Evolutionary conservation across 2,329 filamentous ascomycete species (phyloP).

Genomic region (Xylariaceae sp.): DNA sequence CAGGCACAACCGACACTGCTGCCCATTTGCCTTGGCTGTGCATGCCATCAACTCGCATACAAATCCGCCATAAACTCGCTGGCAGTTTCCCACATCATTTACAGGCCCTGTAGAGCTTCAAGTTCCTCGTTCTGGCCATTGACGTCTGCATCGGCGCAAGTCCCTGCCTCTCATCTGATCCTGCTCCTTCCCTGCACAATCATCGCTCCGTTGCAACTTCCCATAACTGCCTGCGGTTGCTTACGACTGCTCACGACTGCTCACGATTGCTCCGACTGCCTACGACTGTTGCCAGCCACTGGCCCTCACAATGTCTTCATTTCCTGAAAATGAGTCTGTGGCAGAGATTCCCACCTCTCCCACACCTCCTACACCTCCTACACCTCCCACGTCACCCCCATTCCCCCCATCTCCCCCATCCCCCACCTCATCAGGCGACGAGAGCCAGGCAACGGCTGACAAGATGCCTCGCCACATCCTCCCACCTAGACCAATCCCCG

Average conservation of each 20-base stretch:
- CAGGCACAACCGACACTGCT: neutral
- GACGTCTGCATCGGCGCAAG: neutral
- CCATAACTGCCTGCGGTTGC: too few relatives aligned
- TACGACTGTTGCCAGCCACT: neutral
- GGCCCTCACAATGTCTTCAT: neutral
- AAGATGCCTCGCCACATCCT: conserved; percentile 17
- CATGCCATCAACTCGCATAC: neutral
- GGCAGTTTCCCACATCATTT: too few relatives aligned
- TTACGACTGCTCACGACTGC: too few relatives aligned
- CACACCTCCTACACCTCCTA: conserved; percentile 9
- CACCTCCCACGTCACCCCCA: conserved; percentile 1
- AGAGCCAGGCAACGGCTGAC: conserved; percentile 17
- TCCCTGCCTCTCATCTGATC: neutral
- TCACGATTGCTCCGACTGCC: neutral
- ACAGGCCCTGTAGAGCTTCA: too few relatives aligned
- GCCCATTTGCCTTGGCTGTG: neutral
- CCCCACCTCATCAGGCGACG: conserved; percentile 22
- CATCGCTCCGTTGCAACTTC: too few relatives aligned
- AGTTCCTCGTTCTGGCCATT: too few relatives aligned
- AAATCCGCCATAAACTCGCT: neutral
- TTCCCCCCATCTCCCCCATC: neutral
- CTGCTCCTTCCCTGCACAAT: neutral
- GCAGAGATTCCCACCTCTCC: conserved; percentile 10
- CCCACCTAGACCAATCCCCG: conserved; percentile 21
- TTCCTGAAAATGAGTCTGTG: conserved; percentile 1